Evolutionary conservation across 163 green algal genomes (phyloP).

Genomic region (Chlamydomonas reinhardtii): DNA sequence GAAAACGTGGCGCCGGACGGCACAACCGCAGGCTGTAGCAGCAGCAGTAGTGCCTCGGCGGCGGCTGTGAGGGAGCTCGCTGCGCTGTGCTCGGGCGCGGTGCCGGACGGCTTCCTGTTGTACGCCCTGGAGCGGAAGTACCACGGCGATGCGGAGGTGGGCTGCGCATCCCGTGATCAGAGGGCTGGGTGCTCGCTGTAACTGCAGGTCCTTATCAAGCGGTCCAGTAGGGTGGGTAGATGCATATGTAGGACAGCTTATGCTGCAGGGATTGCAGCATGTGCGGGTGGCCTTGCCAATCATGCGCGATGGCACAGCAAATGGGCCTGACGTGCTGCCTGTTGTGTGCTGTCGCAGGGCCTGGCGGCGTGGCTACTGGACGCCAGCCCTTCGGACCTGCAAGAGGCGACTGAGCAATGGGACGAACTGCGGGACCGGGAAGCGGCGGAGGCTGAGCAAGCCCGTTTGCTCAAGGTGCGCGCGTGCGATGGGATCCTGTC

Average conservation of each 20-base stretch:
- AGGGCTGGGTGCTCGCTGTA: too few species aligned
- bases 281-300: too few species aligned
- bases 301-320: too few species aligned
- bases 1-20: background rate
- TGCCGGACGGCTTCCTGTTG: background rate
- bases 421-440: background rate
- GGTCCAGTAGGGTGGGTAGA: too few species aligned
- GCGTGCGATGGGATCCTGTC: background rate
- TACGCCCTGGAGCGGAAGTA: slow-evolving; percentile 23
- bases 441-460: background rate
- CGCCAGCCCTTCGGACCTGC: background rate
- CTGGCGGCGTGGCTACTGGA: slow-evolving; percentile 30
- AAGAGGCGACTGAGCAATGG: background rate
- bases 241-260: too few species aligned
- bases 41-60: background rate
- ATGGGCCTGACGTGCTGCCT: too few species aligned
- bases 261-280: too few species aligned
- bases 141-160: background rate
- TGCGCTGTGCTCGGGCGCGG: background rate
- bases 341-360: background rate
- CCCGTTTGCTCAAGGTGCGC: slow-evolving; percentile 3
- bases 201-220: too few species aligned
- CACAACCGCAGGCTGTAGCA: too few species aligned
- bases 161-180: background rate
- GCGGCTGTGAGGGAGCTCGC: slow-evolving; percentile 13